A percentile compares a stretch with the other conserved stretches of the same genome.
phyloP scores from a whole-genome alignment of 495 filamentous ascomycete species.

The Trichoderma gamsii region DNA sequence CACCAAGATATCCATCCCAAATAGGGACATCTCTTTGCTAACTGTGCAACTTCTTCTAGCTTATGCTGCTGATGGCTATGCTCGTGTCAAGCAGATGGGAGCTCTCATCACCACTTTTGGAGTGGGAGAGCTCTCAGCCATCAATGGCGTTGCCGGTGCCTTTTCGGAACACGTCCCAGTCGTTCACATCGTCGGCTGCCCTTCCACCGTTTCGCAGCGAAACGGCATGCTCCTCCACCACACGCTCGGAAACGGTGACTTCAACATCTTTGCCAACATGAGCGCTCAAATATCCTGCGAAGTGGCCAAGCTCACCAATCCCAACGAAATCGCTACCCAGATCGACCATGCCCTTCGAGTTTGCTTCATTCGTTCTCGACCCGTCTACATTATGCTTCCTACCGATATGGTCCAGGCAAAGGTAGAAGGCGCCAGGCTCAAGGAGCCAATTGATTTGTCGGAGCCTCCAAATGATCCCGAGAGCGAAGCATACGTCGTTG shows the following conservation, averaged over 20 bases:
- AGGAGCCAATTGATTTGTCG: constrained; percentile 59
- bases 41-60: constrained; percentile 29
- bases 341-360: constrained; percentile 77
- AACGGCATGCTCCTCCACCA: constrained; percentile 77
- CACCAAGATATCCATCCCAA: too few species aligned
- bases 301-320: constrained; percentile 61
- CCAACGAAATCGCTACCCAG: constrained; percentile 58
- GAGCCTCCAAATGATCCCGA: constrained; percentile 60
- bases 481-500: constrained; percentile 77
- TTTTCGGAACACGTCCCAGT: constrained; percentile 72
- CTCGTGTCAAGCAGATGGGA: constrained; percentile 62
- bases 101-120: constrained; percentile 77
- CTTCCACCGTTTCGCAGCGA: constrained; percentile 52
- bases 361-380: constrained; percentile 68
- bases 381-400: constrained; percentile 81
- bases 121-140: constrained; percentile 69
- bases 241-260: constrained; percentile 87
- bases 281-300: constrained; percentile 63
- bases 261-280: constrained; percentile 80
- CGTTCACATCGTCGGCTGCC: constrained; percentile 75
- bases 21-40: too few species aligned
- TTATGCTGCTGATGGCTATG: constrained; percentile 78
- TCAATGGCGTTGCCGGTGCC: constrained; percentile 67
- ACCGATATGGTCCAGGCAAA: constrained; percentile 79
- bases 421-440: constrained; percentile 63